Percentiles rank a stretch among this genome's conserved stretches.
phyloP scores from a whole-genome alignment of 1,284 basidiomycete species.

The Ustilago shanxiensis region DNA sequence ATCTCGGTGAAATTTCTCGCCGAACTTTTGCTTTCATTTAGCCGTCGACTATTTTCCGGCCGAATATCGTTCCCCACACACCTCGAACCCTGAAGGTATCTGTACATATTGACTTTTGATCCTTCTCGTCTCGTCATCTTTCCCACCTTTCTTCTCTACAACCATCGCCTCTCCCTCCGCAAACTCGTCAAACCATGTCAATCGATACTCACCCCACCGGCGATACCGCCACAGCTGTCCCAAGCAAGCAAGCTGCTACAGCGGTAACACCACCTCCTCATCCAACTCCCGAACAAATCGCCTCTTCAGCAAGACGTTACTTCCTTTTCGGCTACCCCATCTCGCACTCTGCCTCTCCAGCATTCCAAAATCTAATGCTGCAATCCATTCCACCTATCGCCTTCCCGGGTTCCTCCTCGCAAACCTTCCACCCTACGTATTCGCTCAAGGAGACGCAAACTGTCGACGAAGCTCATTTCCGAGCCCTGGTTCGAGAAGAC shows the following conservation, averaged over 20 bases:
- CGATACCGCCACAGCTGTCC: constrained; percentile 3
- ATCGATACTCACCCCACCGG: not conserved
- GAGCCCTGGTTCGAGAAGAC: constrained; percentile 39
- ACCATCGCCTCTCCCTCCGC: not conserved
- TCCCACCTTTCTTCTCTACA: not conserved
- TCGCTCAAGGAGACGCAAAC: constrained; percentile 52
- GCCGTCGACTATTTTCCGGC: too few relatives aligned
- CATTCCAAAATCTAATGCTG: constrained; percentile 56
- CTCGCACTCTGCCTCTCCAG: constrained; percentile 57
- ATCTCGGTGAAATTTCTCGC: too few relatives aligned
- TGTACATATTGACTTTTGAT: not conserved
- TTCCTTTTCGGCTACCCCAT: constrained; percentile 57
- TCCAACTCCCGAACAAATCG: constrained; percentile 45
- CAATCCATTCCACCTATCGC: constrained; percentile 36
- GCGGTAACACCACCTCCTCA: constrained; percentile 35
- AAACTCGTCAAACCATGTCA: constrained; percentile 18
- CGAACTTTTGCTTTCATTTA: too few relatives aligned
- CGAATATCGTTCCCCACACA: too few relatives aligned
- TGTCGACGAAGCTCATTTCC: constrained; percentile 48
- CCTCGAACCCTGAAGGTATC: too few relatives aligned
- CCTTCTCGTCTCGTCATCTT: not conserved
- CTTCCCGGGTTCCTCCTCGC: constrained; percentile 23
- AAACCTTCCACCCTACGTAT: constrained; percentile 43
- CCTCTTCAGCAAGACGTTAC: constrained; percentile 42
- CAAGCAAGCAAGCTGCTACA: not conserved